These are phyloP conservation scores for Musa acuminata DNA, from an alignment of 176 grass and related monocot genomes.

Conservation along the genomic window DNA sequence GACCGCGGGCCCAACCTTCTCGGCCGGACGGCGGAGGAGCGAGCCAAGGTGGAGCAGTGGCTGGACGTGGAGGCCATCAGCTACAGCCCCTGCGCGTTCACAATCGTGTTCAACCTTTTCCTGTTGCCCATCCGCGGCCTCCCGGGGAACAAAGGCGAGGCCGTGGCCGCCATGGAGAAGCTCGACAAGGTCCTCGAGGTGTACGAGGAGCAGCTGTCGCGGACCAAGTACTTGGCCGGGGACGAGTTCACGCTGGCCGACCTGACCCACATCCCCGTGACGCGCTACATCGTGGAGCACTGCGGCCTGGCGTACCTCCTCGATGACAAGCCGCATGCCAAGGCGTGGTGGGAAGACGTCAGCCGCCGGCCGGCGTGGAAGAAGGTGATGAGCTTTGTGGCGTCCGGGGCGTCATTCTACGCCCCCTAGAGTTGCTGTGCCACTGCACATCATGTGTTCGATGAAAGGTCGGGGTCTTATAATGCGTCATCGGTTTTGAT, in stretches of 20 bases:
- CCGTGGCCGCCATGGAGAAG: neutral
- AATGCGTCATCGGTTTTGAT: too few species aligned
- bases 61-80: slow-evolving; percentile 25
- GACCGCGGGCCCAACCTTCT: slow-evolving; percentile 7
- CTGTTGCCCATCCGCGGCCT: neutral
- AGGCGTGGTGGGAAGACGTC: slow-evolving; percentile 25
- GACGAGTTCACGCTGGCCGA: slow-evolving; percentile 23
- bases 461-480: too few species aligned
- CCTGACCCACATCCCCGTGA: slow-evolving; percentile 20
- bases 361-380: slow-evolving; percentile 14
- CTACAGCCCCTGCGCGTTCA: slow-evolving; percentile 8
- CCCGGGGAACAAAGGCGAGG: slow-evolving; percentile 9
- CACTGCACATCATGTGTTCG: too few species aligned
- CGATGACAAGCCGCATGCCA: slow-evolving; percentile 2
- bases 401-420: neutral
- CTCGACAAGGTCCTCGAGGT: slow-evolving; percentile 7
- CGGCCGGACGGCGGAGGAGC: slow-evolving; percentile 17
- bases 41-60: slow-evolving; percentile 18
- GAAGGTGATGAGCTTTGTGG: slow-evolving; percentile 14
- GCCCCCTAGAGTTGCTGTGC: neutral
- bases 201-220: slow-evolving; percentile 18
- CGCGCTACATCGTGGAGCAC: neutral
- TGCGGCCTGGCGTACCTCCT: slow-evolving; percentile 2
- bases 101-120: slow-evolving; percentile 9
- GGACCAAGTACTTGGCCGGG: slow-evolving; percentile 19